Evolutionary conservation across 345 rosid genomes (phyloP), one percentile per base, ranked within the genome.

Genomic region (Populus ilicifolia): DNA sequence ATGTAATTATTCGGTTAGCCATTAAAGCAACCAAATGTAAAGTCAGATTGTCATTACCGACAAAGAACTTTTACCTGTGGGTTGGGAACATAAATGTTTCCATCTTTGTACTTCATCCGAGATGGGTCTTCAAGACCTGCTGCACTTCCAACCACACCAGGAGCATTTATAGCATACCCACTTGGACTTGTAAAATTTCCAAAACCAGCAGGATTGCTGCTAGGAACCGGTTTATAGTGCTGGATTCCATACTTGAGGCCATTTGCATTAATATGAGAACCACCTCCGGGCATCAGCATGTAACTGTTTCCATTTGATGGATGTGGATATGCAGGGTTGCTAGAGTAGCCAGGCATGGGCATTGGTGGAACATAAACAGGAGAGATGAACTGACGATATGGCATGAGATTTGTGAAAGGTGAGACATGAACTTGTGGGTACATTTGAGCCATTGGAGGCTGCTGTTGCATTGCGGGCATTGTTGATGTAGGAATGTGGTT

Each of bases 351-450:
- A 65, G 91, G 93, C 92, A 94, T 83, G 66, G 94, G 92, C 92
- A 94, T 92, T 54, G 89, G 97, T 17, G 97, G 97, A 17, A 91
- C 87, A 77, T 91, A 94, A 77, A 94, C 86, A 5, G 95, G 98
- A 65, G 97, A 88, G 75, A 93, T 70, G 64, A 90, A 86, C 84
- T 89, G 98, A 18, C 97, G 97, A 78, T 89, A 93, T 4, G 97
- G 95, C 97, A 94, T 87, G n/a, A 90, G 77, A 80, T 88, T 91
- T 30, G 93, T 80, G 76, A 70, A 93, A 81, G 91, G 98, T 69
- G 97, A 87, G 75, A 94, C 84, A 50, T 94, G 98, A 76, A 91
- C 93, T 88, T 88, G 98, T 33, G 94, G 97, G 83, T 91, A 94
- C 89, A 94, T 89, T 83, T 93, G 97, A 59, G 93, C 84, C 82